Percentiles rank a stretch among this genome's conserved stretches.
Evolutionary conservation across 345 rosid species (phyloP).

Genomic region (Populus nigra): DNA sequence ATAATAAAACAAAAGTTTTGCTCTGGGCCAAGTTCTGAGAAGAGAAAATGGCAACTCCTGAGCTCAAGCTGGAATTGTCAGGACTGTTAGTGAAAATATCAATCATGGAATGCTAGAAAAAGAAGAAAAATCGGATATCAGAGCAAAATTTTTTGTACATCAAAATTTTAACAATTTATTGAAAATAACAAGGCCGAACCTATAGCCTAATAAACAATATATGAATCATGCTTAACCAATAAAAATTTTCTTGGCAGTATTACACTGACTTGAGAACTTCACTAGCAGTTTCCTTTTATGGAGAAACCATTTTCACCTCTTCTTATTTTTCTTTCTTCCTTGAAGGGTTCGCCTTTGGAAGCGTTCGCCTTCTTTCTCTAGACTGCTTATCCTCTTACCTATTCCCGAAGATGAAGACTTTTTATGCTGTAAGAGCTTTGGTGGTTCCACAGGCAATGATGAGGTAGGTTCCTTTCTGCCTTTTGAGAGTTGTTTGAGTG

Average conservation of each 20-base stretch:
- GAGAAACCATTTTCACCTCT: conserved; percentile 35
- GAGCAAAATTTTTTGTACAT: not conserved
- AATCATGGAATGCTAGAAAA: not conserved
- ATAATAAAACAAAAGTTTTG: too few species aligned
- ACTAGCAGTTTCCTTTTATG: not conserved
- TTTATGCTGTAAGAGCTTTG: conserved; percentile 39
- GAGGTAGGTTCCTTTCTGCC: conserved; percentile 28
- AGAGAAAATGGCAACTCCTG: not conserved
- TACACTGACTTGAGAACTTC: not conserved
- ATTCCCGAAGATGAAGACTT: conserved; percentile 48
- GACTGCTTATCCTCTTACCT: conserved; percentile 63
- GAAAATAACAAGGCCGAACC: not conserved
- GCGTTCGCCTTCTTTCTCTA: conserved; percentile 54
- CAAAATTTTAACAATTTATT: not conserved
- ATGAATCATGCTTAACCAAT: not conserved
- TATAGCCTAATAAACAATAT: not conserved
- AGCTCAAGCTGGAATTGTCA: not conserved
- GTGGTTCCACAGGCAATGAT: conserved; percentile 29
- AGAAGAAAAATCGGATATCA: not conserved
- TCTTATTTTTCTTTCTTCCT: conserved; percentile 76
- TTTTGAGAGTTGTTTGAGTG: conserved; percentile 45
- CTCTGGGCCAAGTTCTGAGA: not conserved
- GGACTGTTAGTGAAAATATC: not conserved
- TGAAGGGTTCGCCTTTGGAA: conserved; percentile 22
- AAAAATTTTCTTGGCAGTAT: not conserved